A percentile compares a stretch with the other conserved stretches of the same genome.
These are phyloP conservation scores for Stromatinia cepivora DNA, from an alignment of 2,329 filamentous ascomycete species.

Conservation along the genomic window DNA sequence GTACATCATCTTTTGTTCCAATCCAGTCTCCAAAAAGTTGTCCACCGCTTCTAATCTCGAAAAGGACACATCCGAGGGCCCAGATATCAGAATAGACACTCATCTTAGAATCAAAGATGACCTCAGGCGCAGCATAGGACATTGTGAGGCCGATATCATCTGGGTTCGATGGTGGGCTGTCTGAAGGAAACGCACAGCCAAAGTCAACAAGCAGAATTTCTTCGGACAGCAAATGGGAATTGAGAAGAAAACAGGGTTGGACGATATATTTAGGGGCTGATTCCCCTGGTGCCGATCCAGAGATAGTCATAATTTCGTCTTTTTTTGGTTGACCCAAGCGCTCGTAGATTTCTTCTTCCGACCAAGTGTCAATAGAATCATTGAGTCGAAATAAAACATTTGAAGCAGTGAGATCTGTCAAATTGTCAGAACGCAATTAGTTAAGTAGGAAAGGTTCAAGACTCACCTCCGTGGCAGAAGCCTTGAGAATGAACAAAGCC, in stretches of 20 bases:
- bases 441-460: background rate
- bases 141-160: slow-evolving; percentile 23
- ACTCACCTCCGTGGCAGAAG: slow-evolving; percentile 29
- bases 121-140: slow-evolving; percentile 28
- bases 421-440: background rate
- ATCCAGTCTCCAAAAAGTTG: slow-evolving; percentile 7
- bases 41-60: slow-evolving; percentile 23
- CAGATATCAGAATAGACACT: slow-evolving; percentile 28
- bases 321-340: slow-evolving; percentile 25
- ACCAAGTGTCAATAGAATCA: slow-evolving; percentile 26
- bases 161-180: slow-evolving; percentile 17
- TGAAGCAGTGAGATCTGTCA: slow-evolving; percentile 26
- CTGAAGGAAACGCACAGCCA: slow-evolving; percentile 23
- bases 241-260: slow-evolving; percentile 25
- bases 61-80: slow-evolving; percentile 28
- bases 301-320: slow-evolving; percentile 14
- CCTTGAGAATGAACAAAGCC: slow-evolving; percentile 27
- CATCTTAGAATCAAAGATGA: slow-evolving; percentile 23
- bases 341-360: slow-evolving; percentile 23
- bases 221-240: slow-evolving; percentile 24
- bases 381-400: slow-evolving; percentile 27
- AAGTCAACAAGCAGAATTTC: slow-evolving; percentile 30
- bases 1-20: slow-evolving; percentile 10
- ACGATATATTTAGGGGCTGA: slow-evolving; percentile 26
- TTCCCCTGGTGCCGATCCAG: background rate